Percentiles rank a stretch among this genome's conserved stretches.
Conservation (phyloP, 2,329 filamentous ascomycete genomes). For the Pseudohalonectria lignicola region DNA sequence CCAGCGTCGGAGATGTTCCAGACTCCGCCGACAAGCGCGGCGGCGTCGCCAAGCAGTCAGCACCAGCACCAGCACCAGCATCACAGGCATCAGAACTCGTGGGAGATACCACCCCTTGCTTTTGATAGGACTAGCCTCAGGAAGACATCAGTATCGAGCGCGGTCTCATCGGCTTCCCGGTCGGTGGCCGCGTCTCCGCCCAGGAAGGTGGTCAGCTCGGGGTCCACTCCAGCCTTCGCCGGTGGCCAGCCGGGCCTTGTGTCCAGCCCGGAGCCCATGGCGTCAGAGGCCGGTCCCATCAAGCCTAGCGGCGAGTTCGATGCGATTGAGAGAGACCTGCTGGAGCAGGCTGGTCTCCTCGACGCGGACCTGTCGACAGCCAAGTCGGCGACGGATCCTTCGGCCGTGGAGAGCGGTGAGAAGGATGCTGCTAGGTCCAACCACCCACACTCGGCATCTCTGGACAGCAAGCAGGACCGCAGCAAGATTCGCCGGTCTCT, state of each 20-base stretch:
- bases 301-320: slow-evolving; percentile 36
- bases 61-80: slow-evolving; percentile 25
- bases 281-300: slow-evolving; percentile 1
- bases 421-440: too few species aligned
- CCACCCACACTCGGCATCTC: not conserved
- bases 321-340: slow-evolving; percentile 54
- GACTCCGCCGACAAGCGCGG: slow-evolving; percentile 32
- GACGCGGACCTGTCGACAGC: slow-evolving; percentile 21
- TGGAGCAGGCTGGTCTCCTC: slow-evolving; percentile 57
- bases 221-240: slow-evolving; percentile 16
- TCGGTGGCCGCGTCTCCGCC: slow-evolving; percentile 20
- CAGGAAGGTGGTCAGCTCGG: slow-evolving; percentile 17
- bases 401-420: not conserved
- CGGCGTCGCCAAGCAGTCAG: too few species aligned
- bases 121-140: slow-evolving; percentile 21
- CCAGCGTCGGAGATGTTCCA: slow-evolving; percentile 33
- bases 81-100: slow-evolving; percentile 26
- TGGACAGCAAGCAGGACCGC: slow-evolving; percentile 39
- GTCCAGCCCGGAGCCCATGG: too few species aligned
- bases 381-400: slow-evolving; percentile 24
- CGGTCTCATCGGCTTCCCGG: slow-evolving; percentile 22
- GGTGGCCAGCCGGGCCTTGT: not conserved
- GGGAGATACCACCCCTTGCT: slow-evolving; percentile 26
- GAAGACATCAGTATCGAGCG: slow-evolving; percentile 32
- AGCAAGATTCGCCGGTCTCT: slow-evolving; percentile 73